phyloP scores from a whole-genome alignment of 2,329 filamentous ascomycete species.

The Neonectria coccinea region DNA sequence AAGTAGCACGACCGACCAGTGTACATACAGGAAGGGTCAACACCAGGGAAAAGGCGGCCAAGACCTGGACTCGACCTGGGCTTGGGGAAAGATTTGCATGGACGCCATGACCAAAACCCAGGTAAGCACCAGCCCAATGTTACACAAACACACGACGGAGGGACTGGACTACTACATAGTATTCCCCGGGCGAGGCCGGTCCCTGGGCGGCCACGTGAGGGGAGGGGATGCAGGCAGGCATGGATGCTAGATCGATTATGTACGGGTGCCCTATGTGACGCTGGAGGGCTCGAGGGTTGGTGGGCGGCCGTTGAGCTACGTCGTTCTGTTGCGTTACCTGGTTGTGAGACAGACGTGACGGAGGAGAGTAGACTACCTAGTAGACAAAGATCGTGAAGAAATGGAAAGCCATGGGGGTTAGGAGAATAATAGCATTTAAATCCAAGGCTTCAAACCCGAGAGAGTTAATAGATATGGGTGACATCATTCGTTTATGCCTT shows the following conservation, averaged over 20 bases:
- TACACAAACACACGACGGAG: not conserved
- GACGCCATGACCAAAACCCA: not conserved
- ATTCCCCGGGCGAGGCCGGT: constrained; percentile 1
- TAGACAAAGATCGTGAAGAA: not conserved
- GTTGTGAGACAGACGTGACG: not conserved
- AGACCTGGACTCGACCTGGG: not conserved
- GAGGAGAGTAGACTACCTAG: not conserved
- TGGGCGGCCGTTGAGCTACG: constrained; percentile 8
- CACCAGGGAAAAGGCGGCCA: not conserved
- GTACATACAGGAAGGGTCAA: too few species aligned
- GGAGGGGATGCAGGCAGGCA: constrained; percentile 16
- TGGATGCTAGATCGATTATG: not conserved
- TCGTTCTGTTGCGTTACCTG: constrained; percentile 3
- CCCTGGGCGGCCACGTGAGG: constrained; percentile 23
- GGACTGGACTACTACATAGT: not conserved
- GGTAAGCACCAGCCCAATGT: not conserved
- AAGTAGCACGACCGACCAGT: too few species aligned
- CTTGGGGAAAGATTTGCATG: not conserved
- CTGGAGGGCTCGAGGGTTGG: not conserved
- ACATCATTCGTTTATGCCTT: not conserved
- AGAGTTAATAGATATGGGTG: not conserved
- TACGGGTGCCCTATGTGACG: not conserved
- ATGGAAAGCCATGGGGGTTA: not conserved
- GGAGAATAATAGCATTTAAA: not conserved
- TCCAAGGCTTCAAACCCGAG: not conserved